These are phyloP conservation scores for Pilatotrama ljubarskyi DNA, from an alignment of 768 basidiomycete genomes.

Conservation along the genomic window DNA sequence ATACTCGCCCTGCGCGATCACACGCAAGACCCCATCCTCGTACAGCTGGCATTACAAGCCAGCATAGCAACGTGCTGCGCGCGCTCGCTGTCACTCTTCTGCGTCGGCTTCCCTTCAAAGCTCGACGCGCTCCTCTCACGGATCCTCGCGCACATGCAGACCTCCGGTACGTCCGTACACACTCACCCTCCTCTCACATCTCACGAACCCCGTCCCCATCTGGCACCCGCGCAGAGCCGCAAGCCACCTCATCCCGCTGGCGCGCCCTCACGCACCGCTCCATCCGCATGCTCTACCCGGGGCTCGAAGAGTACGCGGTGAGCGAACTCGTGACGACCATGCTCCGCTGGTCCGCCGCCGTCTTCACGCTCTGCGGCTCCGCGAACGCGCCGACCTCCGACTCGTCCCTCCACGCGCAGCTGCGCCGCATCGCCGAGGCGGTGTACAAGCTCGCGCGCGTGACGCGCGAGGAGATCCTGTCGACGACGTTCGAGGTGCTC, in stretches of 20 bases:
- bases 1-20: constrained; percentile 66
- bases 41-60: constrained; percentile 75
- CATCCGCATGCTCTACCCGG: constrained; percentile 67
- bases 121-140: constrained; percentile 57
- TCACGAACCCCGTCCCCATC: neutral
- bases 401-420: constrained; percentile 53
- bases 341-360: constrained; percentile 68
- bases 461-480: constrained; percentile 73
- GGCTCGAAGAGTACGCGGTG: constrained; percentile 62
- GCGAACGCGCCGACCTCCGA: constrained; percentile 40
- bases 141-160: constrained; percentile 28
- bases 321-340: constrained; percentile 75
- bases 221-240: constrained; percentile 52
- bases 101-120: constrained; percentile 72
- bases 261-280: constrained; percentile 69
- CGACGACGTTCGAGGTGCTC: constrained; percentile 71
- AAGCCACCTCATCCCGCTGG: constrained; percentile 79
- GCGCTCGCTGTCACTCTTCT: constrained; percentile 68
- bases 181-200: constrained; percentile 1
- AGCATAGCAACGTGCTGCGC: constrained; percentile 67
- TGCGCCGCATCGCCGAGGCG: constrained; percentile 64
- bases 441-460: constrained; percentile 64
- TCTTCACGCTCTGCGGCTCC: constrained; percentile 65
- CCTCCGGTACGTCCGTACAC: constrained; percentile 20
- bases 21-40: constrained; percentile 72